Conservation (phyloP, 1,284 basidiomycete genomes). For the Rhodofomes roseus region DNA sequence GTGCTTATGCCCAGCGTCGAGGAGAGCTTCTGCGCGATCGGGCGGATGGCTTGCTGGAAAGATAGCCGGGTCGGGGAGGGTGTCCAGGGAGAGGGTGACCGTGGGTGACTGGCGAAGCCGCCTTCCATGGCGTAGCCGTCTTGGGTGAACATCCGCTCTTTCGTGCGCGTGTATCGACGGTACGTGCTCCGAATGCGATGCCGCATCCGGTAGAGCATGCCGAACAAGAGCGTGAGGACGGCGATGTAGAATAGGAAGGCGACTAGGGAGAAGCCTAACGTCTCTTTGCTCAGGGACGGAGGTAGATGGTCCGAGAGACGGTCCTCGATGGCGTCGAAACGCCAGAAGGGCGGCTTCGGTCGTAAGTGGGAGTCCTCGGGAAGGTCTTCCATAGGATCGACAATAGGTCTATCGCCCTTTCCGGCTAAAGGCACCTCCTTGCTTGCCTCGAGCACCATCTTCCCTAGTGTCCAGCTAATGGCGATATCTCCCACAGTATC, state of each 20-base stretch:
- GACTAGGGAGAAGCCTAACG: slow-evolving; percentile 68
- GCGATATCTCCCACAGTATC: slow-evolving; percentile 90
- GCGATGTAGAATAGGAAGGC: slow-evolving; percentile 51
- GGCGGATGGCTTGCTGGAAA: slow-evolving; percentile 17
- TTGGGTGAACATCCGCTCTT: slow-evolving; percentile 33
- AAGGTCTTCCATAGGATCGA: slow-evolving; percentile 66
- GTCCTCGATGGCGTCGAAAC: slow-evolving; percentile 58
- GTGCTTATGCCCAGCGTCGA: slow-evolving; percentile 14
- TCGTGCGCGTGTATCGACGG: slow-evolving; percentile 45
- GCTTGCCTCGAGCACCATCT: slow-evolving; percentile 96
- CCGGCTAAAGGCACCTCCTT: slow-evolving; percentile 64
- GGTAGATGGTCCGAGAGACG: slow-evolving; percentile 61
- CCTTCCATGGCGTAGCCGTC: slow-evolving; percentile 59
- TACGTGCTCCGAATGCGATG: slow-evolving; percentile 45
- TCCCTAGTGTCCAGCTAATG: slow-evolving; percentile 97
- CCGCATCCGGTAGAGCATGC: slow-evolving; percentile 52
- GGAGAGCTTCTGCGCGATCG: slow-evolving; percentile 15
- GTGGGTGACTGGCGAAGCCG: slow-evolving; percentile 33
- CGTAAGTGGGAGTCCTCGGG: slow-evolving; percentile 44
- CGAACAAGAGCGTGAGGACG: slow-evolving; percentile 37
- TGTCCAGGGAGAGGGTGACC: slow-evolving; percentile 22
- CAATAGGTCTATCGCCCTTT: slow-evolving; percentile 48
- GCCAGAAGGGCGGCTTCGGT: slow-evolving; percentile 57
- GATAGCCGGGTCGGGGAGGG: slow-evolving; percentile 19
- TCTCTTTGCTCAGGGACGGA: slow-evolving; percentile 49